phyloP scores from a whole-genome alignment of 164 flowering plant species.

The Aristolochia contorta region DNA sequence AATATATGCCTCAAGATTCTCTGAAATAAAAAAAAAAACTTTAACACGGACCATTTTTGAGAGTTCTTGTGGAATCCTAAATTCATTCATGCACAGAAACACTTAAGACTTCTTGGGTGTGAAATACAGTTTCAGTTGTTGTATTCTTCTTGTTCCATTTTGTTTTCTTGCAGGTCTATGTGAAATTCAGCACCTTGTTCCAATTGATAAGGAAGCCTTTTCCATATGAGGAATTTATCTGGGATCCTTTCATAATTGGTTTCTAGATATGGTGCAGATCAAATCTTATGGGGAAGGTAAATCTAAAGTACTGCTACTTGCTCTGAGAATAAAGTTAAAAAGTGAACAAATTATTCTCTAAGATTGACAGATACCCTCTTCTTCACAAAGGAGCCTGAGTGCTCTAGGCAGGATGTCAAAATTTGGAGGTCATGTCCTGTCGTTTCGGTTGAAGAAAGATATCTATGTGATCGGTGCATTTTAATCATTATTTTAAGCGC shows the following conservation, averaged over 20 bases:
- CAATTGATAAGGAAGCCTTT: constrained; percentile 57
- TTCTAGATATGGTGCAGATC: constrained; percentile 65
- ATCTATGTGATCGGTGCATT: too few species aligned
- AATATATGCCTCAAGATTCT: too few species aligned
- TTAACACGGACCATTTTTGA: too few species aligned
- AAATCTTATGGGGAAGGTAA: constrained; percentile 95
- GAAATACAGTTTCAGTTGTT: background rate
- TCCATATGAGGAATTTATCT: constrained; percentile 59
- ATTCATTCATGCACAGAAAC: background rate
- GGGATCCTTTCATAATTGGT: constrained; percentile 46
- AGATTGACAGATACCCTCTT: background rate
- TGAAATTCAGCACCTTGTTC: constrained; percentile 87
- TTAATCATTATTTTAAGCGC: too few species aligned
- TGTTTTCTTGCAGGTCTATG: constrained; percentile 50
- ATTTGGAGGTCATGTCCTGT: too few species aligned
- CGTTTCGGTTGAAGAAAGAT: too few species aligned
- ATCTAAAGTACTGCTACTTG: background rate
- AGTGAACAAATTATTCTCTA: background rate
- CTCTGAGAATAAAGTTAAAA: background rate
- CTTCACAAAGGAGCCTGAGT: too few species aligned
- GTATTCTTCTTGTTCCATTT: background rate
- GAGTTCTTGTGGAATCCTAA: background rate
- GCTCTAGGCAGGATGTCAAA: too few species aligned
- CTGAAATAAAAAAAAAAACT: too few species aligned
- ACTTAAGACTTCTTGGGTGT: background rate